Conservation (phyloP, 2,329 filamentous ascomycete genomes). For the Curvularia eragrostidis region DNA sequence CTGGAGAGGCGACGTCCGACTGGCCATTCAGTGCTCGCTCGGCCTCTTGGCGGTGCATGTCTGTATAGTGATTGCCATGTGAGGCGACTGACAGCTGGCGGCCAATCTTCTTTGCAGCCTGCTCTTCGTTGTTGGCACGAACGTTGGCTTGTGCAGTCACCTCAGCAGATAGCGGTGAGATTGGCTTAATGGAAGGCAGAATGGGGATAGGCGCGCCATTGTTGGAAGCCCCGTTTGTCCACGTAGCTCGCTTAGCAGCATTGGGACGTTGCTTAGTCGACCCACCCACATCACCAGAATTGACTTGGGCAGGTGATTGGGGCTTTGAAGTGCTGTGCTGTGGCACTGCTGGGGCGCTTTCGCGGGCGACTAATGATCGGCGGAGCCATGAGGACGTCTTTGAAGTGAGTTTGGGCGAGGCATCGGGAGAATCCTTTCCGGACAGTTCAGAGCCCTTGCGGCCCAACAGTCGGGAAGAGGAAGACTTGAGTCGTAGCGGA, state of each 20-base stretch:
- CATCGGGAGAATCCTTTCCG: constrained; percentile 63
- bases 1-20: constrained; percentile 75
- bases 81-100: constrained; percentile 92
- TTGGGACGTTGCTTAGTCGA: constrained; percentile 62
- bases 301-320: constrained; percentile 53
- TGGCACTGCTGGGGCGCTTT: constrained; percentile 67
- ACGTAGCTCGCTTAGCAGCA: constrained; percentile 84
- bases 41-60: constrained; percentile 87
- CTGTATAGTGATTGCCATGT: constrained; percentile 89
- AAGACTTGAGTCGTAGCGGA: constrained; percentile 89
- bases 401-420: constrained; percentile 67
- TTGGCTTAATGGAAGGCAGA: constrained; percentile 88
- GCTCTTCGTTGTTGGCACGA: constrained; percentile 66
- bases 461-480: constrained; percentile 80
- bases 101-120: constrained; percentile 87
- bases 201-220: constrained; percentile 93
- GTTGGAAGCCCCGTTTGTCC: constrained; percentile 78
- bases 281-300: constrained; percentile 53
- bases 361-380: constrained; percentile 86
- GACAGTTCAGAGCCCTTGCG: constrained; percentile 88
- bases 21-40: constrained; percentile 88
- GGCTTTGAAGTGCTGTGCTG: constrained; percentile 53
- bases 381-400: constrained; percentile 95
- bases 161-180: constrained; percentile 94
- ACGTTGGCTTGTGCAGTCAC: constrained; percentile 87